These are phyloP conservation scores for Laburnicola sp. DNA, from an alignment of 2,329 filamentous ascomycete species.

Conservation along the genomic window DNA sequence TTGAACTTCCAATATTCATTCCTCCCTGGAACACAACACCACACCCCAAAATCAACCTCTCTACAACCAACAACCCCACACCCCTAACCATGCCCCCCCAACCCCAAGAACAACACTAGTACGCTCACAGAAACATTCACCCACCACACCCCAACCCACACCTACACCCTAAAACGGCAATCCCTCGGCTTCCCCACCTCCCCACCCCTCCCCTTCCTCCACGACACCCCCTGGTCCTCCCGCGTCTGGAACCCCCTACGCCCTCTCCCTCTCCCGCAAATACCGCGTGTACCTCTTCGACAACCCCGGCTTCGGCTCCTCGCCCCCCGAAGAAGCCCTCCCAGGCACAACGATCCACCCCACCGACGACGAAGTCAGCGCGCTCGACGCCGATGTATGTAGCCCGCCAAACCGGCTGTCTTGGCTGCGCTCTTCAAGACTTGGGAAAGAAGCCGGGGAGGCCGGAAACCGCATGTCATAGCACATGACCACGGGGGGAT, in stretches of 20 bases:
- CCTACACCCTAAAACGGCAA: slow-evolving; percentile 18
- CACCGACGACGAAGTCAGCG: slow-evolving; percentile 2
- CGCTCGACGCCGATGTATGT: slow-evolving; percentile 21
- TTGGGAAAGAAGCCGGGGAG: slow-evolving; percentile 16
- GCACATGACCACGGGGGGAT: slow-evolving; percentile 25
- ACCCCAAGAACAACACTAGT: no score
- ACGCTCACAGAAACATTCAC: no score
- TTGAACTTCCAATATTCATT: no score
- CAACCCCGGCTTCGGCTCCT: slow-evolving; percentile 26
- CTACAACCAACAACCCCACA: no score
- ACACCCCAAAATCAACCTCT: no score
- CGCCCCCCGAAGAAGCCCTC: slow-evolving; percentile 14
- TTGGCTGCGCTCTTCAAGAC: slow-evolving; percentile 21
- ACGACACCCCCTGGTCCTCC: slow-evolving; percentile 30
- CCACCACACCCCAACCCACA: slow-evolving; percentile 17
- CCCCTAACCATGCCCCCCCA: no score
- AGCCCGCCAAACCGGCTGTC: slow-evolving; percentile 21
- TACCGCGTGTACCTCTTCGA: slow-evolving; percentile 27
- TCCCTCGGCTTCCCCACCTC: slow-evolving; percentile 13
- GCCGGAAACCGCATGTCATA: slow-evolving; percentile 19
- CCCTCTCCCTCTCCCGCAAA: slow-evolving; percentile 16
- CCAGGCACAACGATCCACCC: neutral
- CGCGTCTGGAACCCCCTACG: slow-evolving; percentile 23
- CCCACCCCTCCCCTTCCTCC: slow-evolving; percentile 24
- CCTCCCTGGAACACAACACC: no score